phyloP scores from a whole-genome alignment of 176 grass and related monocot species.

The Oropetium thomaeum region DNA sequence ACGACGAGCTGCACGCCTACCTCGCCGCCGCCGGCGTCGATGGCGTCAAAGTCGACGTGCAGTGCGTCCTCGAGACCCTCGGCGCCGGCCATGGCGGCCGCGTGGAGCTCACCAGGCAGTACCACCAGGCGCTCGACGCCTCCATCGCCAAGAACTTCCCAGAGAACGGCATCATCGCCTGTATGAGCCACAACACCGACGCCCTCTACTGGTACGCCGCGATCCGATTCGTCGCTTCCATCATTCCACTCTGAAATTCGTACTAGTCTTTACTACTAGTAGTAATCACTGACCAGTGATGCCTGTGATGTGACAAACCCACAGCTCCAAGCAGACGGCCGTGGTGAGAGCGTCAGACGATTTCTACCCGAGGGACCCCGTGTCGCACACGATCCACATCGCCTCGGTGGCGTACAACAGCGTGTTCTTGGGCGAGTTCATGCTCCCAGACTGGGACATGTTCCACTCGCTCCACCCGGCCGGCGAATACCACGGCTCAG shows the following conservation, averaged over 20 bases:
- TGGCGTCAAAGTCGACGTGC: constrained; percentile 95
- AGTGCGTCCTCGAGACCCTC: constrained; percentile 89
- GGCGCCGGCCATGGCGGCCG: constrained; percentile 73
- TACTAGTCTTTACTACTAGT: too few species aligned
- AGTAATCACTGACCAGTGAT: neutral
- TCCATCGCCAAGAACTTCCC: constrained; percentile 82
- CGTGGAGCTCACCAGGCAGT: constrained; percentile 67
- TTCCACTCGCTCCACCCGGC: constrained; percentile 90
- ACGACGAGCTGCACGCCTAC: constrained; percentile 88
- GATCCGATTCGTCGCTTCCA: neutral
- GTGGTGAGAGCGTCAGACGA: constrained; percentile 92
- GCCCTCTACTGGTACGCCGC: constrained; percentile 74
- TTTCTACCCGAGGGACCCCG: constrained; percentile 78
- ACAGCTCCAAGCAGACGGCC: constrained; percentile 89
- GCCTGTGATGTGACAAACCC: neutral
- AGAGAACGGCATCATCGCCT: constrained; percentile 93
- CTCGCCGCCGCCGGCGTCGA: constrained; percentile 75
- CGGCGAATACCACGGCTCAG: constrained; percentile 88
- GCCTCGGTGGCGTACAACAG: constrained; percentile 92
- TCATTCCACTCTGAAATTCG: neutral
- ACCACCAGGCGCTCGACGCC: constrained; percentile 83
- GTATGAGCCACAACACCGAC: constrained; percentile 98
- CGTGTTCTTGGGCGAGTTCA: constrained; percentile 93
- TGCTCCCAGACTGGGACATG: constrained; percentile 99
- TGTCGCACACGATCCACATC: constrained; percentile 95